These are phyloP conservation scores for Trichoderma atrobrunneum DNA, from an alignment of 2,329 filamentous ascomycete genomes.

Conservation along the genomic window DNA sequence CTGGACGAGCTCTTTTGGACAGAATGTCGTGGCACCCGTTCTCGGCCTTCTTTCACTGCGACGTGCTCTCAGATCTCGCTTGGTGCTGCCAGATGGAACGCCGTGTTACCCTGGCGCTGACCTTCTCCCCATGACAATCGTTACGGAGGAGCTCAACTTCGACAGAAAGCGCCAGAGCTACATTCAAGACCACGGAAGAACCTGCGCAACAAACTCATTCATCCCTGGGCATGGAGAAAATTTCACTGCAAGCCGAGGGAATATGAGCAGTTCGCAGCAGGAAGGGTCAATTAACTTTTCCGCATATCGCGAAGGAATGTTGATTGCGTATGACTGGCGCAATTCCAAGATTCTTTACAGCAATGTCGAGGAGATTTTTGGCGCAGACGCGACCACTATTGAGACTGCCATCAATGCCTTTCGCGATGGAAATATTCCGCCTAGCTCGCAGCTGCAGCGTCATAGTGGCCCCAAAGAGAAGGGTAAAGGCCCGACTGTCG, in stretches of 20 bases:
- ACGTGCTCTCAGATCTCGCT: no score
- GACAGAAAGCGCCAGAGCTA: neutral
- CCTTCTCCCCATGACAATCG: neutral
- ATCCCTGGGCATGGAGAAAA: no score
- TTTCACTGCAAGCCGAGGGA: neutral
- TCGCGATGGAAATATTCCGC: no score
- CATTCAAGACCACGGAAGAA: neutral
- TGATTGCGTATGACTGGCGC: neutral
- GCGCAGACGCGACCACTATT: neutral
- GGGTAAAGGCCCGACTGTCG: no score
- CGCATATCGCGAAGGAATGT: neutral
- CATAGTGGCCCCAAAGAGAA: accelerated
- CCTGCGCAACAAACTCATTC: no score
- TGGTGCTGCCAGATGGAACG: no score
- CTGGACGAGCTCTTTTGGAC: no score
- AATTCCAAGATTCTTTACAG: neutral
- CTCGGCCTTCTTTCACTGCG: no score
- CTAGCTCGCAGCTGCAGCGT: no score
- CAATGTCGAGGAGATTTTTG: neutral
- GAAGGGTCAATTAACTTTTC: neutral
- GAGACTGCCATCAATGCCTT: no score
- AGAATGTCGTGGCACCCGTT: no score
- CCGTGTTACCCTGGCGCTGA: neutral
- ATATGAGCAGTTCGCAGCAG: no score
- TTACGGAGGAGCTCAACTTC: neutral